Base-by-base conservation (phyloP, 345 rosid species). In the Populus davidiana region DNA sequence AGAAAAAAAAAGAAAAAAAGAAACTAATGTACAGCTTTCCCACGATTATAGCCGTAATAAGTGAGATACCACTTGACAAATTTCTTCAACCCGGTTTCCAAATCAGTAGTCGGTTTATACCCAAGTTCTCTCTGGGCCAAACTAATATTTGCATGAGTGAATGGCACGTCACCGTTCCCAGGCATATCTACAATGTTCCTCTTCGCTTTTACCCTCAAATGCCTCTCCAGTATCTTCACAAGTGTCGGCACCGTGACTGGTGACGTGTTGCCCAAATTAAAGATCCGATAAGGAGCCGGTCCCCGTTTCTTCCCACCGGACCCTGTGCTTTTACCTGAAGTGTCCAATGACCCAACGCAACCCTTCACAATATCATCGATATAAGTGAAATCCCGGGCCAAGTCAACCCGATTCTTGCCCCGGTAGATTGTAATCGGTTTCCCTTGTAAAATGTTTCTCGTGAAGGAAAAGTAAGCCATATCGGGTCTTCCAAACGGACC, bases 401-500 rank as follows among this genome's bases (percentile, higher is more conserved):
- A 31, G 74, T 79, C 78, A 18, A 74, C 83, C 78, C 77, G 79
- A 18, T 35, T 74, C 70, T 75, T 84, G 69, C 82, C 82, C 36
- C 75, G 78, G 14, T 81, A 84, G 11, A 81, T 61, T 0, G 87
- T 81, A 10, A 84, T 84, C 59, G 81, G 80, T 75, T 84, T 84
- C 66, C 85, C 83, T 73, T 81, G 83, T 21, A 84, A 74, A 25
- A 84, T 84, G 67, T 79, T 77, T 70, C 77, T 75, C 43, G 87
- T 79, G 81, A 84, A 84, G 25, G 79, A 84, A 74, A 81, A 84
- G 61, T 81, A 84, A 0, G 87, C 87, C 87, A 84, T 84, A 62
- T 84, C 87, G 35, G 87, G 85, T 23, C 87, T 75, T 9, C 87
- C 87, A 83, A 85, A 84, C 0, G 87, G 87, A 2, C 87, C 87